A percentile compares a stretch with the other conserved stretches of the same genome.
Conservation (phyloP, 1,139 yeast species). For the Kodamaea anthophila region DNA sequence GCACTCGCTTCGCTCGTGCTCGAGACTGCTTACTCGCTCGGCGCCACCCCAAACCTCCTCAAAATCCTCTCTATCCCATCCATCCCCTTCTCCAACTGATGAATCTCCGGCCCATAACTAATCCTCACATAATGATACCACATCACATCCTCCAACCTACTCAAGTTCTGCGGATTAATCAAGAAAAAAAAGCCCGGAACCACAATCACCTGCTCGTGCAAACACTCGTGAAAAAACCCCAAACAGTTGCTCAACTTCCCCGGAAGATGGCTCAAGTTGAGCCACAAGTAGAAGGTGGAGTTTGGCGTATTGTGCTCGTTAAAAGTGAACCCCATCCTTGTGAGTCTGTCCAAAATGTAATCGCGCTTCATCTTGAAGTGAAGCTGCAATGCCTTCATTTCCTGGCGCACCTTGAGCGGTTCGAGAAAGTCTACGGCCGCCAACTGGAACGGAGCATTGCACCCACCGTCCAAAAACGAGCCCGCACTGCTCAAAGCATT, state of each 20-base stretch:
- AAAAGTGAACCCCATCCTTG: constrained; percentile 54
- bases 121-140: constrained; percentile 61
- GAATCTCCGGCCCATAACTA: constrained; percentile 60
- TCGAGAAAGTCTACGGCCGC: constrained; percentile 56
- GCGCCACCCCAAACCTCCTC: constrained; percentile 38
- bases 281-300: constrained; percentile 62
- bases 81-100: constrained; percentile 53
- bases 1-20: too few species aligned
- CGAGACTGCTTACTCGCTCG: too few species aligned
- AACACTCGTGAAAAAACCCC: constrained; percentile 64
- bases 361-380: constrained; percentile 61
- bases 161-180: constrained; percentile 58
- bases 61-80: constrained; percentile 60
- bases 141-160: constrained; percentile 55
- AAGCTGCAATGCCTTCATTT: constrained; percentile 56
- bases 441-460: constrained; percentile 60
- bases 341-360: constrained; percentile 47
- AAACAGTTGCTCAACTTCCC: constrained; percentile 56
- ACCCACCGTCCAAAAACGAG: constrained; percentile 60
- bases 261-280: constrained; percentile 53
- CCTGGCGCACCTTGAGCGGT: constrained; percentile 45
- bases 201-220: constrained; percentile 57
- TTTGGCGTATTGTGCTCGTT: constrained; percentile 45
- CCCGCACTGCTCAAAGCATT: constrained; percentile 58
- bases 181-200: constrained; percentile 68